Conservation (phyloP, 2,329 filamentous ascomycete species). For the Colletotrichum caudatum region DNA sequence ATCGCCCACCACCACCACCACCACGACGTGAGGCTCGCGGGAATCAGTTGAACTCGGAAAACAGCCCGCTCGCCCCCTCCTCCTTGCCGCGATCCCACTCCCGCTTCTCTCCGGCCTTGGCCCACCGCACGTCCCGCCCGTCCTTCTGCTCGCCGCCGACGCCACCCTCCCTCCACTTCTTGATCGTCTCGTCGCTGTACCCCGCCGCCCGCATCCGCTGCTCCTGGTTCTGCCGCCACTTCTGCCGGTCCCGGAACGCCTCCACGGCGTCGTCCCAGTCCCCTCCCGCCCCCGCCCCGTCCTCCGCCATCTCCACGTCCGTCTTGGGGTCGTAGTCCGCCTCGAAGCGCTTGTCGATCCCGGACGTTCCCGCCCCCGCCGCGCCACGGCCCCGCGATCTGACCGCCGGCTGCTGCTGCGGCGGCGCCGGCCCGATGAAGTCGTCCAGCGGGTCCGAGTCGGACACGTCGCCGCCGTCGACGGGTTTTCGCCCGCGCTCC, state of each 20-base stretch:
- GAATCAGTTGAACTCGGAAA: slow-evolving; percentile 40
- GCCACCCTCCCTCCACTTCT: slow-evolving; percentile 75
- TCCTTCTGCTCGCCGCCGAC: slow-evolving; percentile 59
- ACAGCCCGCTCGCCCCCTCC: slow-evolving; percentile 34
- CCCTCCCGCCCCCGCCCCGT: slow-evolving; percentile 55
- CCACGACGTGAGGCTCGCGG: neutral
- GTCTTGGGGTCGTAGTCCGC: slow-evolving; percentile 68
- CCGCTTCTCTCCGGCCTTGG: slow-evolving; percentile 72
- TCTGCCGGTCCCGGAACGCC: slow-evolving; percentile 81
- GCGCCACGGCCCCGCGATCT: slow-evolving; percentile 79
- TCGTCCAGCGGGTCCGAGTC: slow-evolving; percentile 80
- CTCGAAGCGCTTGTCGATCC: slow-evolving; percentile 86
- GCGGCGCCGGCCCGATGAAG: slow-evolving; percentile 80
- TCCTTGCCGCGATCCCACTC: slow-evolving; percentile 72
- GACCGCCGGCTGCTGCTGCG: slow-evolving; percentile 53
- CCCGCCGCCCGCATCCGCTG: slow-evolving; percentile 82
- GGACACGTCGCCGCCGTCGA: slow-evolving; percentile 46
- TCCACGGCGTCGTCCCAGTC: slow-evolving; percentile 87
- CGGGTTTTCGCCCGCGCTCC: slow-evolving; percentile 39
- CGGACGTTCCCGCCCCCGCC: slow-evolving; percentile 65
- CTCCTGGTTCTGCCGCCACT: slow-evolving; percentile 80
- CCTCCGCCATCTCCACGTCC: slow-evolving; percentile 66
- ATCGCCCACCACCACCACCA: neutral
- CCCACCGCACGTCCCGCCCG: slow-evolving; percentile 77
- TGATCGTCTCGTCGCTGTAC: slow-evolving; percentile 80